Evolutionary conservation across 1,139 yeast genomes (phyloP).

Genomic region (Scheffersomyces illinoinensis): DNA sequence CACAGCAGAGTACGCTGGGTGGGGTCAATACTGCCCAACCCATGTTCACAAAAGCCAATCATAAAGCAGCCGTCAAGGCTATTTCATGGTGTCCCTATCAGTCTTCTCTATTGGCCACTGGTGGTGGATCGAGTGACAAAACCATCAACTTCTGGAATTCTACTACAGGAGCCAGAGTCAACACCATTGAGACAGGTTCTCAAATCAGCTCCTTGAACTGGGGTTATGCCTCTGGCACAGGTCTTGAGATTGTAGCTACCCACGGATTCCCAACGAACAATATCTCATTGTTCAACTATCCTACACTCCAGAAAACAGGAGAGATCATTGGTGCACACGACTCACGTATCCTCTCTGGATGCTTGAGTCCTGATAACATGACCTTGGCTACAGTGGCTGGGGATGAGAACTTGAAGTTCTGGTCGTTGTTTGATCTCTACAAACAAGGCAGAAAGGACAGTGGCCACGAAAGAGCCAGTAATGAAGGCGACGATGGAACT

Average conservation of each 20-base stretch:
- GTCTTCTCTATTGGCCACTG: constrained; percentile 80
- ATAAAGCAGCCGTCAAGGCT: constrained; percentile 95
- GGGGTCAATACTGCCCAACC: constrained; percentile 46
- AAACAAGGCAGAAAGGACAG: constrained; percentile 30
- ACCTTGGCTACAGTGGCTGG: constrained; percentile 95
- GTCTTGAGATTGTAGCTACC: constrained; percentile 86
- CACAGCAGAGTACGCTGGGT: constrained; percentile 4
- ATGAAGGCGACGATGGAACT: constrained; percentile 19
- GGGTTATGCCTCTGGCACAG: constrained; percentile 76
- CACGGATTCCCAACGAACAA: constrained; percentile 93
- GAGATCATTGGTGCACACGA: constrained; percentile 89
- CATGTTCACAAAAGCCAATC: constrained; percentile 72
- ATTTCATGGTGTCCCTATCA: constrained; percentile 95
- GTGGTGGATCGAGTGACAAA: constrained; percentile 93
- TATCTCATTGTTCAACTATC: constrained; percentile 82
- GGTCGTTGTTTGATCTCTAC: constrained; percentile 78
- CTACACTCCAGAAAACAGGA: constrained; percentile 84
- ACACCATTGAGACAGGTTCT: constrained; percentile 87
- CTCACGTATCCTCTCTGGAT: constrained; percentile 79
- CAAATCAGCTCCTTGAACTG: constrained; percentile 92
- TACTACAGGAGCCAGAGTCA: constrained; percentile 82
- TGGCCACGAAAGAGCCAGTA: constrained; percentile 14
- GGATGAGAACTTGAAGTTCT: constrained; percentile 94
- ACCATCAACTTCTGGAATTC: constrained; percentile 96
- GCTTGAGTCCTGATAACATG: constrained; percentile 86